A percentile compares a stretch with the other conserved stretches of the same genome.
These are phyloP conservation scores for Decorospora gaudefroyi DNA, from an alignment of 2,329 filamentous ascomycete species.

Conservation along the genomic window DNA sequence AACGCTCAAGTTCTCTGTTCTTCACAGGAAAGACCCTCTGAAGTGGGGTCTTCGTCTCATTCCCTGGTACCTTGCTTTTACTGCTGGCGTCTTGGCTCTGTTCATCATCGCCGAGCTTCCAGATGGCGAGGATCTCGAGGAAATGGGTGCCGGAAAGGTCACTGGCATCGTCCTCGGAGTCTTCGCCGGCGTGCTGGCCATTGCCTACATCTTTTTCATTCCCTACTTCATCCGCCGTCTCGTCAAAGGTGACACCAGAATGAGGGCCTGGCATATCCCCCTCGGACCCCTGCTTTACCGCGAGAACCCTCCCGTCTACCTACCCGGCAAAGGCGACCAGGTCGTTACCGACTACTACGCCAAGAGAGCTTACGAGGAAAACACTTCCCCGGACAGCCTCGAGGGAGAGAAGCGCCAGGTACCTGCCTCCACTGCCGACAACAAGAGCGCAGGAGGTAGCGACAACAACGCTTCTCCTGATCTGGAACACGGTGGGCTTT, in stretches of 20 bases:
- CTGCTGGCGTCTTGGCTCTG: slow-evolving; percentile 57
- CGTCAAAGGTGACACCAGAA: slow-evolving; percentile 31
- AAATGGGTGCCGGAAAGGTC: slow-evolving; percentile 38
- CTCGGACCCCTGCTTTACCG: slow-evolving; percentile 50
- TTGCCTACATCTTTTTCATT: slow-evolving; percentile 37
- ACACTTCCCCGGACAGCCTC: slow-evolving; percentile 5
- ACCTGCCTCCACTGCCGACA: slow-evolving; percentile 6
- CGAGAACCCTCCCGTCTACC: slow-evolving; percentile 51
- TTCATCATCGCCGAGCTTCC: slow-evolving; percentile 62
- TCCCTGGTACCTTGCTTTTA: slow-evolving; percentile 56
- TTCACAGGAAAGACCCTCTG: slow-evolving; percentile 55
- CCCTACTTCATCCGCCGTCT: slow-evolving; percentile 38
- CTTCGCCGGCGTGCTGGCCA: slow-evolving; percentile 28
- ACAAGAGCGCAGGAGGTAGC: slow-evolving; percentile 3
- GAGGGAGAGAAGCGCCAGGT: slow-evolving; percentile 11
- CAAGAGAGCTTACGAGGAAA: slow-evolving; percentile 26
- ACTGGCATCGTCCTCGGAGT: slow-evolving; percentile 37
- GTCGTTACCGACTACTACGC: slow-evolving; percentile 51
- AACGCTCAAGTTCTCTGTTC: slow-evolving; percentile 56
- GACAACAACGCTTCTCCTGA: slow-evolving; percentile 10
- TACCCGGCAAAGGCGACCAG: slow-evolving; percentile 46
- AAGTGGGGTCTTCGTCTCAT: slow-evolving; percentile 56
- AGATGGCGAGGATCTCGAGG: slow-evolving; percentile 34
- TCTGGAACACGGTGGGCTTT: slow-evolving; percentile 6
- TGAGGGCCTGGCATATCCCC: slow-evolving; percentile 34